phyloP scores from a whole-genome alignment of 106 monocot species.

The Allium cepa region DNA sequence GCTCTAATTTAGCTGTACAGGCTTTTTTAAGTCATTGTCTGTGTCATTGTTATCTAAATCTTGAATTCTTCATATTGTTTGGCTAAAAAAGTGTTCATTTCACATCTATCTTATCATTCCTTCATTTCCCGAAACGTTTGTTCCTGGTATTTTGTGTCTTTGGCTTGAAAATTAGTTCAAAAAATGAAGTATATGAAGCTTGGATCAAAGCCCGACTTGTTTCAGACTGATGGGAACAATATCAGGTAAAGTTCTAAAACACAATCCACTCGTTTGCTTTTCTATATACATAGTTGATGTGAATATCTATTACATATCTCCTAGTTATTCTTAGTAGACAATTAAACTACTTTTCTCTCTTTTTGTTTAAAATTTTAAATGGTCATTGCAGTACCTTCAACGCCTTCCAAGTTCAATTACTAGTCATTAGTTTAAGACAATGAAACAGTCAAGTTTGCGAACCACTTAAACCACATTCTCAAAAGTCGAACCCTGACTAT shows the following conservation, averaged over 20 bases:
- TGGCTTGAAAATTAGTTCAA: not conserved
- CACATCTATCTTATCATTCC: not conserved
- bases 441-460: no score
- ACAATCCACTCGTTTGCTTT: not conserved
- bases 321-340: no score
- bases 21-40: not conserved
- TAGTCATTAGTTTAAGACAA: no score
- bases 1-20: not conserved
- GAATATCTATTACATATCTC: no score
- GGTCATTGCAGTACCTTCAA: no score
- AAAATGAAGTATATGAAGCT: constrained; percentile 98
- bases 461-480: no score
- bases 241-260: constrained; percentile 36
- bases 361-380: no score
- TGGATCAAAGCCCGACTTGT: constrained; percentile 82
- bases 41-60: not conserved
- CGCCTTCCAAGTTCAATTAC: no score
- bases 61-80: no score
- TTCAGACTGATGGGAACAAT: constrained; percentile 69
- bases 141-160: not conserved
- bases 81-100: not conserved
- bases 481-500: no score
- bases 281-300: no score
- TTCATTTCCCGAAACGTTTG: not conserved
- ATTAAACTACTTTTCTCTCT: no score